Evolutionary conservation across 495 filamentous ascomycete species (phyloP), one percentile per base, ranked within the genome.

Genomic region (Penicillium parvum): DNA sequence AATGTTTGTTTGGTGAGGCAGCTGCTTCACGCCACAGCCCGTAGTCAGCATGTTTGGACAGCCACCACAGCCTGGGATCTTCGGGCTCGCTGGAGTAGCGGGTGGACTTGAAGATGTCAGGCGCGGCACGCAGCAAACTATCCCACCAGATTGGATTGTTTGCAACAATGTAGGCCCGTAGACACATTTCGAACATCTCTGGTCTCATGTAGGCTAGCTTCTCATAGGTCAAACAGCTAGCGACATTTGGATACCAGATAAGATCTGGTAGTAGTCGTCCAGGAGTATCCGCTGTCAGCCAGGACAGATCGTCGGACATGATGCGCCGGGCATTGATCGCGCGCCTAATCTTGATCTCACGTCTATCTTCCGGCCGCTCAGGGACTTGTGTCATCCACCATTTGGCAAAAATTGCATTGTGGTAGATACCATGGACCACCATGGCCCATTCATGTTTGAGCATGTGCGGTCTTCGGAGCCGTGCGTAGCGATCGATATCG

Each of bases 281-380:
- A 7, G 43, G 35, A 7, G 20, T 40, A 46, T 33, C 28, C 15
- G 35, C 14, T 29, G 35, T 25, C 11, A 46, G 16, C 17, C 35
- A 46, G 33, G 43, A 14, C 4, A 46, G 9, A 25, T 46, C 43
- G 35, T 46, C 19, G 10, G 34, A 46, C n/a, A n/a, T n/a, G n/a
- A n/a, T 46, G 28, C 43, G 43, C n/a, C 35, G 43, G 12, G 28
- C 35, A 33, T 46, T 46, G 14, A 46, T 34, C 23, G 43, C 43
- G 35, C 34, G 27, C 14, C 43, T 22, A 19, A 46, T 38, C 1
- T 1, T 15, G 11, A 46, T 15, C 1, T 40, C 29, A 14, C 27
- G 32, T 20, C 41, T 20, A 19, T n/a, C 22, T 25, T 36, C 17
- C n/a, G 22, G 44, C 15, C 21, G 7, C 37, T 47, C 37, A 10